Evolutionary conservation across 2,329 filamentous ascomycete genomes (phyloP), one percentile per base, ranked within the genome.

Genomic region (Ascochyta viciae-villosae): DNA sequence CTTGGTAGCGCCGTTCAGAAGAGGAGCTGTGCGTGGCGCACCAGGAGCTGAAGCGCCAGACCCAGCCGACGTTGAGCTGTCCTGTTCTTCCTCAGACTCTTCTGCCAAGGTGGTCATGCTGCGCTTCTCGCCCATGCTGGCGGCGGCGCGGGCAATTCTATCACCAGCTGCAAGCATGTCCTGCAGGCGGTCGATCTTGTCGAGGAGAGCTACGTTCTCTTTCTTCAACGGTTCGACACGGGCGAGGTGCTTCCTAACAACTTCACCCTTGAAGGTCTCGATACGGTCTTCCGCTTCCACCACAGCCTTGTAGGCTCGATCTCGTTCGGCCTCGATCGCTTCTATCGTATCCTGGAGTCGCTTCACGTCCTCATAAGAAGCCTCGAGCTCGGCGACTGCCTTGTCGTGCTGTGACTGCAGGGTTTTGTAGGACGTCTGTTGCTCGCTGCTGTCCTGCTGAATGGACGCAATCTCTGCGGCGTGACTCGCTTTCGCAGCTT

Each of bases 181-280:
- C 56, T 76, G 65, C 1, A 76, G 64, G 13, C 73, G 68, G 27
- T 72, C 65, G 19, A 74, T 65, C 40, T 75, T 74, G 31, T 72
- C 68, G n/a, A 62, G 59, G 12, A 76, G 64, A 19, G 53, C 42
- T 2, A 57, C 54, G 27, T 73, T 75, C 27, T 74, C 68, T 39
- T 70, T 72, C 40, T 76, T 69, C 4, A 76, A 44, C 0, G 72
- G 72, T 39, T 73, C 70, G 7, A 76, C 64, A 10, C 63, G 63
- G 9, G 73, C 73, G 5, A 76, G 55, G 42, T 76, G 71, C 52
- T 74, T 75, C 15, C 67, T 48, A 12, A 76, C 73, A 0, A 76
- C 73, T 29, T 74, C 67, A 27, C 58, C 67, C 43, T 76, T 76
- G 66, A 76, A 73, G 4, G 58, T 65, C 49, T 76, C 73, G 35